phyloP scores from a whole-genome alignment of 2,329 filamentous ascomycete genomes.

The Fusarium sp. region DNA sequence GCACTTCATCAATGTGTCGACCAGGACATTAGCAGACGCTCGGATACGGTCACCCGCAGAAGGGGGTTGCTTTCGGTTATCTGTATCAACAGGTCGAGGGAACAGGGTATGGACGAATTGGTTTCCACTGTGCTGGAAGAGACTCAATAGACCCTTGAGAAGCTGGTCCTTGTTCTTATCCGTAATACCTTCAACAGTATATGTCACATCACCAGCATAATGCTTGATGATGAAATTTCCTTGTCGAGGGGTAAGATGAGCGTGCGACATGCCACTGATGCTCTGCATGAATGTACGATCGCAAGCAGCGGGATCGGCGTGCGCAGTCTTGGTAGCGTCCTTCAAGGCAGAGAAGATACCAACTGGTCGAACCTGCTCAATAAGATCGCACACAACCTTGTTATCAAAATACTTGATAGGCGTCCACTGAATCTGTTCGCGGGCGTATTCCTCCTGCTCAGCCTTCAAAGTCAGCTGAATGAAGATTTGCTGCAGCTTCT shows the following conservation, averaged over 20 bases:
- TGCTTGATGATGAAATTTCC: constrained; percentile 99
- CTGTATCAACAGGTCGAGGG: constrained; percentile 92
- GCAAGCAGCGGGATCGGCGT: constrained; percentile 92
- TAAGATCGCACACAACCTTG: constrained; percentile 97
- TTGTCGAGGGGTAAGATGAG: constrained; percentile 91
- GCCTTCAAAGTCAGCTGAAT: constrained; percentile 97
- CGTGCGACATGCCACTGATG: constrained; percentile 90
- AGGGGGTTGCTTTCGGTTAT: constrained; percentile 93
- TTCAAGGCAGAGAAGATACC: constrained; percentile 97
- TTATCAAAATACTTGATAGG: constrained; percentile 99
- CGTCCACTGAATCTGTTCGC: constrained; percentile 98
- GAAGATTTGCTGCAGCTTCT: constrained; percentile 99
- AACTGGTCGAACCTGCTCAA: constrained; percentile 89
- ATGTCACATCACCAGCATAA: constrained; percentile 96
- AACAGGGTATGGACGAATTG: constrained; percentile 89
- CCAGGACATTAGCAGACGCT: constrained; percentile 91
- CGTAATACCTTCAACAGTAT: constrained; percentile 95
- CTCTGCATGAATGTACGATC: constrained; percentile 96
- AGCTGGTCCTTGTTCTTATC: constrained; percentile 99
- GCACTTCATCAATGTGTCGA: constrained; percentile 96
- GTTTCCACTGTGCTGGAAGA: constrained; percentile 88
- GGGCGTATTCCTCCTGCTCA: constrained; percentile 96
- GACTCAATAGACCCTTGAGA: constrained; percentile 90
- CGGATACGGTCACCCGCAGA: constrained; percentile 98
- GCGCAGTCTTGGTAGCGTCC: constrained; percentile 97